Evolutionary conservation across 2,329 filamentous ascomycete species (phyloP).

Genomic region (Colletotrichum siamense): DNA sequence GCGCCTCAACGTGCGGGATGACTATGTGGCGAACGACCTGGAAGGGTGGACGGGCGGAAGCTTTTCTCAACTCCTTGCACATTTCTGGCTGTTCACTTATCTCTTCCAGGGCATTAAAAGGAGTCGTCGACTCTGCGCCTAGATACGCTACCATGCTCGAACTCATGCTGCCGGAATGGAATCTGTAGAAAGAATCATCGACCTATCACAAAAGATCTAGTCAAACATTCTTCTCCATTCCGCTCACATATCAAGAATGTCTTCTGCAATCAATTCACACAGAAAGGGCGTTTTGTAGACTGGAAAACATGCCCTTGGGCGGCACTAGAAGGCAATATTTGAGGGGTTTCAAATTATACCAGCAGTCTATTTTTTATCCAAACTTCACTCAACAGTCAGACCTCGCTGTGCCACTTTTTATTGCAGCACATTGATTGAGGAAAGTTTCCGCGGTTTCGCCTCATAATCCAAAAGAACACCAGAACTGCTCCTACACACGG

Average conservation of each 20-base stretch:
- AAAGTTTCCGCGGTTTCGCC: not conserved
- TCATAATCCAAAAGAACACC: not conserved
- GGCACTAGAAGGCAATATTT: not conserved
- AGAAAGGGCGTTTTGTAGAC: not conserved
- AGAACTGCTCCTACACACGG: not conserved
- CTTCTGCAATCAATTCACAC: not conserved
- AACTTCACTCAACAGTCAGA: not conserved
- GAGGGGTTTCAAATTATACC: not conserved
- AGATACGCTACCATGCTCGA: no score
- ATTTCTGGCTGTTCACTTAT: not conserved
- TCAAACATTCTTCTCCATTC: no score
- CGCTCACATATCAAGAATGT: no score
- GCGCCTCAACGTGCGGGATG: not conserved
- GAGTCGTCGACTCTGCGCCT: no score
- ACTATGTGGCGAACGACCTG: not conserved
- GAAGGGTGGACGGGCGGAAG: not conserved
- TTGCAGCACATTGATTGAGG: not conserved
- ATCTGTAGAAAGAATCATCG: no score
- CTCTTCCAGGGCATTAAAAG: not conserved
- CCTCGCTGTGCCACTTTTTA: not conserved
- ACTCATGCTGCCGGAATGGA: no score
- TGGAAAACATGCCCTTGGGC: not conserved
- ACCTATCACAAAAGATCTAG: no score
- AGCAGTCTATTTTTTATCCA: not conserved
- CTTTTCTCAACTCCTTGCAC: not conserved